Conservation (phyloP, 2,329 filamentous ascomycete genomes). For the Aspergillus quadrilineatus region DNA sequence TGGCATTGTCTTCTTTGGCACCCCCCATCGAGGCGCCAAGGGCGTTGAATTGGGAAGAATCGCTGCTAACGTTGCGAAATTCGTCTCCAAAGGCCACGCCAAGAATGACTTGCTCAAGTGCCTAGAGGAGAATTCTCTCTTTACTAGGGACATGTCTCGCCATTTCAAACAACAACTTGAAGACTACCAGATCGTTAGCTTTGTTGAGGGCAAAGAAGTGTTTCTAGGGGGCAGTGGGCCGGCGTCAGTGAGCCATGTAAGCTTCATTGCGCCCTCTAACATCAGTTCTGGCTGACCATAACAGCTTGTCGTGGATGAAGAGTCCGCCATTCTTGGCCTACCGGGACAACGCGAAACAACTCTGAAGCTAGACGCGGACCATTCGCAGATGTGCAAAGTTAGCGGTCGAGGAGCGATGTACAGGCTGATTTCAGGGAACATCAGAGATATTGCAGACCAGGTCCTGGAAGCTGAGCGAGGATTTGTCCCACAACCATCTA, state of each 20-base stretch:
- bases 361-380: conserved; percentile 36
- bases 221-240: conserved; percentile 29
- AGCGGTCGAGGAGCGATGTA: conserved; percentile 31
- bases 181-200: conserved; percentile 36
- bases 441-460: conserved; percentile 34
- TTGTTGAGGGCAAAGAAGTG: conserved; percentile 35
- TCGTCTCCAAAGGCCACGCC: conserved; percentile 32
- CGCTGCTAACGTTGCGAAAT: conserved; percentile 33
- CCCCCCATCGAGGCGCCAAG: conserved; percentile 35
- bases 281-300: conserved; percentile 4
- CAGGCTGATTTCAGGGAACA: conserved; percentile 33
- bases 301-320: conserved; percentile 37
- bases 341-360: conserved; percentile 36
- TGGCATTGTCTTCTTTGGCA: conserved; percentile 38
- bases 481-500: conserved; percentile 27
- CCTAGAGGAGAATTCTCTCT: conserved; percentile 32
- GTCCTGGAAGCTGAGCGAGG: conserved; percentile 31
- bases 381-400: conserved; percentile 38
- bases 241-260: conserved; percentile 33
- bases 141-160: conserved; percentile 33
- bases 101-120: conserved; percentile 32
- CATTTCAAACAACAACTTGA: conserved; percentile 36
- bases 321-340: conserved; percentile 36
- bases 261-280: not conserved
- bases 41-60: conserved; percentile 36